Evolutionary conservation across 1,139 yeast species (phyloP), one percentile per base, ranked within the genome.

Genomic region (Yamadazyma triangularis): DNA sequence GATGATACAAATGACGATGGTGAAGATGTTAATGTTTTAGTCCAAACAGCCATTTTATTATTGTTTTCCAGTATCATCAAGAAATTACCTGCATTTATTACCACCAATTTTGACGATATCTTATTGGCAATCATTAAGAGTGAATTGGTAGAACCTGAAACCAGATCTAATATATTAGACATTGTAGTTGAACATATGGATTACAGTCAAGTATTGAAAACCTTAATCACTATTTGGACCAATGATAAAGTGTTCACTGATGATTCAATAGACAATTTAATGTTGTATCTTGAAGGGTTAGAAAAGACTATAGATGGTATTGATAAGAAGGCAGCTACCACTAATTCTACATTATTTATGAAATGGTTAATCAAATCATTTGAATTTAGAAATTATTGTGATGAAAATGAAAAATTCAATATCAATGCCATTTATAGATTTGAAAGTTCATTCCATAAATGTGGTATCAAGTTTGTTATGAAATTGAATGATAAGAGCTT

Each of bases 401-500:
- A 58, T 20, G 16, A 23, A 5, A 56, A 50, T 32, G 44, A 48
- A 26, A 56, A 55, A 39, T 79, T 80, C 54, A 89, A 81, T 47
- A 71, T 63, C 39, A 87, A 87, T 51, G 81, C 95, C 6, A 66
- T 84, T 39, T 80, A 84, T 53, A 75, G 94, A 47, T 76, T 89
- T 39, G 97, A 89, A 53, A 71, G 86, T 21, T 72, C 84, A 12
- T 76, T 83, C 53, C 82, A 84, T 48, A 64, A 73, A 28, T 76
- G 89, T 54, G 91, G 87, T 25, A 76, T 89, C 42, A 67, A 68
- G 21, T 80, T 79, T 45, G 94, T 91, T 15, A 73, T 91, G 81
- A 89, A 91, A 56, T 73, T 93, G 57, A 91, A 91, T 51, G 98
- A 91, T 56, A 87, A 87, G 64, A 75, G 80, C 10, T 93, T 91